phyloP scores from a whole-genome alignment of 768 basidiomycete genomes.

The Russula griseocarnosa region DNA sequence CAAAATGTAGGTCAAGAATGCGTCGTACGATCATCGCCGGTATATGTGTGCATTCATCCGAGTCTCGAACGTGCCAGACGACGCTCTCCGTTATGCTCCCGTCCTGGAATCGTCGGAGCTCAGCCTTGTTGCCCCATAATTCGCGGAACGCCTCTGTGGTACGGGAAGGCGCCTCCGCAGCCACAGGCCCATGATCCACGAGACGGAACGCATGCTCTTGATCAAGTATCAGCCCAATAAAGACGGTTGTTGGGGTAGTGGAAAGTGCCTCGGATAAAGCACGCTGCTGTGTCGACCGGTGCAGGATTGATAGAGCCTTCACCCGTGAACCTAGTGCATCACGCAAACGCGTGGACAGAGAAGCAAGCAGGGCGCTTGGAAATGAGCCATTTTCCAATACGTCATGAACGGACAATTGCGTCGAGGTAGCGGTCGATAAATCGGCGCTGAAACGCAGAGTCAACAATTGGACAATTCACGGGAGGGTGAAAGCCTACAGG shows the following conservation, averaged over 20 bases:
- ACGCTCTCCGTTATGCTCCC: slow-evolving; percentile 89
- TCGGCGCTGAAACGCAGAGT: slow-evolving; percentile 46
- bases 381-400: slow-evolving; percentile 59
- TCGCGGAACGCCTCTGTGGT: slow-evolving; percentile 62
- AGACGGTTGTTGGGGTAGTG: slow-evolving; percentile 46
- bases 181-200: slow-evolving; percentile 88
- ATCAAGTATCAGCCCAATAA: slow-evolving; percentile 75
- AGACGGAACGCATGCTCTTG: slow-evolving; percentile 71
- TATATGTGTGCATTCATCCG: slow-evolving; percentile 76
- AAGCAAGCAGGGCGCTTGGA: slow-evolving; percentile 51
- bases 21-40: slow-evolving; percentile 71
- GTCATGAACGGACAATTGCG: slow-evolving; percentile 42
- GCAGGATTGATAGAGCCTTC: slow-evolving; percentile 59
- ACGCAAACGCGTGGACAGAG: slow-evolving; percentile 48
- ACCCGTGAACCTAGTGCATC: slow-evolving; percentile 72
- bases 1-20: slow-evolving; percentile 73
- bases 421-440: slow-evolving; percentile 47
- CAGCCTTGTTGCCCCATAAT: slow-evolving; percentile 90
- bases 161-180: slow-evolving; percentile 52
- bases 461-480: slow-evolving; percentile 1
- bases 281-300: slow-evolving; percentile 44
- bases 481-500: slow-evolving; percentile 41
- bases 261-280: slow-evolving; percentile 54
- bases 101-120: slow-evolving; percentile 93
- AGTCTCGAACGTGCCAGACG: slow-evolving; percentile 88